Evolutionary conservation across 2,329 filamentous ascomycete species (phyloP).

Genomic region (Corinectria fuckeliana): DNA sequence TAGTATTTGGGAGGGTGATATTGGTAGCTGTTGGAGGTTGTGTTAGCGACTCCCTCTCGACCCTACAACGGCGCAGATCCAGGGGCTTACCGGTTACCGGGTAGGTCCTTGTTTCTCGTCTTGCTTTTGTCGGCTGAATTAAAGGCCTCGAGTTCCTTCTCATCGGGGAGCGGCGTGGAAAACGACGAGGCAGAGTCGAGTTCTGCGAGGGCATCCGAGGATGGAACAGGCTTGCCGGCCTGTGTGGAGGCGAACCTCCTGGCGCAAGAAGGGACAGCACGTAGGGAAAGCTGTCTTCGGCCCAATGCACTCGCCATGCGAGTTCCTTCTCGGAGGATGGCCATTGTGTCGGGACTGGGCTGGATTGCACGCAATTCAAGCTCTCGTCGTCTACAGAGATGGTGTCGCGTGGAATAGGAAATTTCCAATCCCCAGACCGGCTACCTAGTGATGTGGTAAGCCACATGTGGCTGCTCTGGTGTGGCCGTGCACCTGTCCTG

Average conservation of each 20-base stretch:
- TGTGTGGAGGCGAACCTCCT: constrained; percentile 57
- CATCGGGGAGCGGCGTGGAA: constrained; percentile 48
- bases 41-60: constrained; percentile 14
- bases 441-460: constrained; percentile 25
- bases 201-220: constrained; percentile 49
- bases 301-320: constrained; percentile 45
- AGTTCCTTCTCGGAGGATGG: constrained; percentile 49
- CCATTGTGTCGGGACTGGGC: constrained; percentile 43
- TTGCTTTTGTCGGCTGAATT: constrained; percentile 45
- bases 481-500: constrained; percentile 3
- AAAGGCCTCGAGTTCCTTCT: constrained; percentile 49
- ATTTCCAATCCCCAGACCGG: constrained; percentile 41
- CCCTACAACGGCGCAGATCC: not conserved
- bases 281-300: constrained; percentile 37
- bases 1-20: constrained; percentile 95
- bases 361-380: constrained; percentile 20
- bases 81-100: constrained; percentile 53
- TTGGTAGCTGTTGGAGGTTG: constrained; percentile 75
- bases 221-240: constrained; percentile 41
- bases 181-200: constrained; percentile 60
- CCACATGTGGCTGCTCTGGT: constrained; percentile 28
- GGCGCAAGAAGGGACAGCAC: constrained; percentile 33
- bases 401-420: constrained; percentile 39
- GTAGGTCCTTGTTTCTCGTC: constrained; percentile 48
- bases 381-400: constrained; percentile 32